Evolutionary conservation across 1,284 basidiomycete genomes (phyloP).

Genomic region (Irpex sp.): DNA sequence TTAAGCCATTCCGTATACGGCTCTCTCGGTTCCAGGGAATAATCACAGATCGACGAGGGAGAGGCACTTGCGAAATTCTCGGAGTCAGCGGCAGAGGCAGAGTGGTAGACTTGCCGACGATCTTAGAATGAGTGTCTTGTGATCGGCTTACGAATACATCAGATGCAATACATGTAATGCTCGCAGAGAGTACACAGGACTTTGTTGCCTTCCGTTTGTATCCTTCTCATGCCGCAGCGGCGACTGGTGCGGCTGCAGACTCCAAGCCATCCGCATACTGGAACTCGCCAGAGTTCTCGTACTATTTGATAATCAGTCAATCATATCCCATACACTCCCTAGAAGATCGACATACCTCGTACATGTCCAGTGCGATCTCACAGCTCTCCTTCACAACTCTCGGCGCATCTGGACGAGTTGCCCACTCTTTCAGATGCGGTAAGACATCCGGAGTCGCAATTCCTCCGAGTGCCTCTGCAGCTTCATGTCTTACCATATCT

Average conservation of each 20-base stretch:
- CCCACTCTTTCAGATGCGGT: constrained; percentile 85
- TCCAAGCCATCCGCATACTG: constrained; percentile 71
- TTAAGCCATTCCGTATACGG: too few species aligned
- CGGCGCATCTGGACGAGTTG: constrained; percentile 74
- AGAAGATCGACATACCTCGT: constrained; percentile 60
- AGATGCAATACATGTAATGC: too few species aligned
- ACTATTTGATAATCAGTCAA: constrained; percentile 38
- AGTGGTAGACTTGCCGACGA: too few species aligned
- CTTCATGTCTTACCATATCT: constrained; percentile 99
- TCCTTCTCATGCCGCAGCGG: neutral
- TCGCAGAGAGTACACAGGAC: too few species aligned
- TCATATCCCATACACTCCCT: neutral
- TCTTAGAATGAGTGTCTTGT: too few species aligned
- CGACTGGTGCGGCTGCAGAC: neutral
- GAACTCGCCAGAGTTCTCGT: constrained; percentile 89
- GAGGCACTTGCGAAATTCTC: neutral
- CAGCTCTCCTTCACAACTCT: constrained; percentile 94
- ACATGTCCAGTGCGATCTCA: constrained; percentile 96
- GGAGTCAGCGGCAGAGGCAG: neutral
- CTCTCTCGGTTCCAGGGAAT: neutral
- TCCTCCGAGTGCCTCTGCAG: constrained; percentile 95
- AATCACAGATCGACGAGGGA: neutral
- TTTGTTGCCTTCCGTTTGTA: too few species aligned
- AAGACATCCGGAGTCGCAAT: constrained; percentile 93
- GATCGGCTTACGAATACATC: too few species aligned